Conservation (phyloP, 75 land plant genomes). For the Selaginella moellendorffii region DNA sequence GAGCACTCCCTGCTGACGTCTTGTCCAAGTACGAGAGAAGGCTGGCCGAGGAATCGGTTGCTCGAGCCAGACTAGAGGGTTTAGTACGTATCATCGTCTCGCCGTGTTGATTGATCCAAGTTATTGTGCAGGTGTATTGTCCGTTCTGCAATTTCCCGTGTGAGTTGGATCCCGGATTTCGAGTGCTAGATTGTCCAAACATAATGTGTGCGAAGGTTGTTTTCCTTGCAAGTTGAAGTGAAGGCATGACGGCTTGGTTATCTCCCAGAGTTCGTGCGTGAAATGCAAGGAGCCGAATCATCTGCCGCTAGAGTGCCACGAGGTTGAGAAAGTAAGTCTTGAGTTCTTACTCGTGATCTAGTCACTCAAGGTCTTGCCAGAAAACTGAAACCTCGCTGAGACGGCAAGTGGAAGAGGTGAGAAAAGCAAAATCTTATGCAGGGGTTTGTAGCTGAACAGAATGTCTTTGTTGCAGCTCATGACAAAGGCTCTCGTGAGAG, state of each 20-base stretch:
- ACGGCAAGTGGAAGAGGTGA: conserved; percentile 31
- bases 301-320: conserved; percentile 25
- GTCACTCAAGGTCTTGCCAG: conserved; percentile 10
- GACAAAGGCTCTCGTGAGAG: conserved; percentile 33
- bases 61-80: conserved; percentile 21
- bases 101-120: background rate
- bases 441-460: too few relatives aligned
- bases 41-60: conserved; percentile 31
- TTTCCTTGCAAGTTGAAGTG: too few relatives aligned
- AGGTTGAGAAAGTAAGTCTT: conserved; percentile 26
- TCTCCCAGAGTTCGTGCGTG: conserved; percentile 22
- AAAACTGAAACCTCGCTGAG: conserved; percentile 22
- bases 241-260: too few relatives aligned
- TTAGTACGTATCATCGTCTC: conserved; percentile 18
- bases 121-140: conserved; percentile 29
- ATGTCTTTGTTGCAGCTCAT: conserved; percentile 18
- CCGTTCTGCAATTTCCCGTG: conserved; percentile 33
- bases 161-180: conserved; percentile 25
- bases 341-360: conserved; percentile 1
- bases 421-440: too few relatives aligned
- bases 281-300: conserved; percentile 28
- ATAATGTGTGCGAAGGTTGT: conserved; percentile 21
- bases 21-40: conserved; percentile 28
- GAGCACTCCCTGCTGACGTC: conserved; percentile 27
- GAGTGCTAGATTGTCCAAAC: conserved; percentile 26